These are phyloP conservation scores for Ophiocordyceps sinensis DNA, from an alignment of 2,329 filamentous ascomycete genomes.

Conservation along the genomic window DNA sequence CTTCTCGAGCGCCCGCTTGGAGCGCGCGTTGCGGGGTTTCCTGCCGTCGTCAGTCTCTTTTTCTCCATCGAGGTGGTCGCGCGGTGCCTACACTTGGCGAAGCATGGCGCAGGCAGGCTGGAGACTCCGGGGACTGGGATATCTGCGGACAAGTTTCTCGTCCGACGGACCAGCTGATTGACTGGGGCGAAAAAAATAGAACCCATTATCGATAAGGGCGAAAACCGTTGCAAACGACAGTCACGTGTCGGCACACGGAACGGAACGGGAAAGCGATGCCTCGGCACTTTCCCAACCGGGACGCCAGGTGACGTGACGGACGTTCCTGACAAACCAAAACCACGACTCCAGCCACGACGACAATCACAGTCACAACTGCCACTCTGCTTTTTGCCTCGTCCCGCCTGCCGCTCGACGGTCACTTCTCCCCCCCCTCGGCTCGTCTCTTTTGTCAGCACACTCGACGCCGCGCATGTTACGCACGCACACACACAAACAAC, in stretches of 20 bases:
- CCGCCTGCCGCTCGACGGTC: background rate
- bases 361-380: background rate
- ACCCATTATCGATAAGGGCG: conserved; percentile 19
- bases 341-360: background rate
- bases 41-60: conserved; percentile 15
- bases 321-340: conserved; percentile 5
- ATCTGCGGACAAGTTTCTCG: too few relatives aligned
- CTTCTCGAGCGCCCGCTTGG: conserved; percentile 88
- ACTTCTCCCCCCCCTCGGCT: background rate
- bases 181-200: conserved; percentile 12
- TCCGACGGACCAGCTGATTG: too few relatives aligned
- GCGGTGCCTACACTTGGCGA: conserved; percentile 29
- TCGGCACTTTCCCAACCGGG: conserved; percentile 8
- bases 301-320: conserved; percentile 6
- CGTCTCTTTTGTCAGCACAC: too few relatives aligned
- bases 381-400: background rate
- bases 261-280: conserved; percentile 3
- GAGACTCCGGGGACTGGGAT: background rate
- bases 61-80: too few relatives aligned
- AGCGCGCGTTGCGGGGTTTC: conserved; percentile 62
- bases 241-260: background rate
- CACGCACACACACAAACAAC: too few relatives aligned
- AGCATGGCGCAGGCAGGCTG: conserved; percentile 19
- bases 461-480: too few relatives aligned
- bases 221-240: too few relatives aligned